Percentiles rank a stretch among this genome's conserved stretches.
These are phyloP conservation scores for Talaromyces liani DNA, from an alignment of 495 filamentous ascomycete species.

Conservation along the genomic window DNA sequence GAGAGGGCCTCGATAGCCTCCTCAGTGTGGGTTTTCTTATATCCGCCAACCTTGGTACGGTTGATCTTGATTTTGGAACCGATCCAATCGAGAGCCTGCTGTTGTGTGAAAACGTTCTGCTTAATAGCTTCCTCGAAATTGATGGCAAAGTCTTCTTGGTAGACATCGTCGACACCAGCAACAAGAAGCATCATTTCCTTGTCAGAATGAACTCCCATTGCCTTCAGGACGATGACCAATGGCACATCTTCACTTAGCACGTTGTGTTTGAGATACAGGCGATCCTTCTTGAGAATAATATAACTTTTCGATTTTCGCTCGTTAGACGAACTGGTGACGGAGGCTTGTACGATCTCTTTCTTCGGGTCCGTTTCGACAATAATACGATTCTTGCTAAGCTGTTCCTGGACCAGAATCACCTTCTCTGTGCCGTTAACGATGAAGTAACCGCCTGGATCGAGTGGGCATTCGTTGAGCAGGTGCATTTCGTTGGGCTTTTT, in stretches of 20 bases:
- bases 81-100: constrained; percentile 90
- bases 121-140: constrained; percentile 91
- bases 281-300: constrained; percentile 84
- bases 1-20: constrained; percentile 89
- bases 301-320: constrained; percentile 97
- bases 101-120: constrained; percentile 76
- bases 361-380: constrained; percentile 90
- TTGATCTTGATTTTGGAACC: constrained; percentile 80
- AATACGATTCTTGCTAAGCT: constrained; percentile 96
- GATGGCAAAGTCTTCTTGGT: constrained; percentile 87
- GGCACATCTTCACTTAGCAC: constrained; percentile 86
- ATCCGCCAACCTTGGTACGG: constrained; percentile 41
- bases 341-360: constrained; percentile 88
- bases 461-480: constrained; percentile 80
- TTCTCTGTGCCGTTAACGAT: constrained; percentile 97
- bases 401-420: constrained; percentile 96
- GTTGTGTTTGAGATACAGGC: constrained; percentile 85
- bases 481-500: constrained; percentile 81
- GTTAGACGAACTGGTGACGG: constrained; percentile 96
- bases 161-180: constrained; percentile 71
- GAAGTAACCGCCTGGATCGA: constrained; percentile 97
- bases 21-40: constrained; percentile 65
- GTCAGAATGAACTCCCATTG: constrained; percentile 88
- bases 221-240: constrained; percentile 84
- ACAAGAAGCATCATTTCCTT: constrained; percentile 87